Percentiles rank a stretch among this genome's conserved stretches.
Evolutionary conservation across 768 basidiomycete species (phyloP).

Genomic region (Pleurotus tuoliensis): DNA sequence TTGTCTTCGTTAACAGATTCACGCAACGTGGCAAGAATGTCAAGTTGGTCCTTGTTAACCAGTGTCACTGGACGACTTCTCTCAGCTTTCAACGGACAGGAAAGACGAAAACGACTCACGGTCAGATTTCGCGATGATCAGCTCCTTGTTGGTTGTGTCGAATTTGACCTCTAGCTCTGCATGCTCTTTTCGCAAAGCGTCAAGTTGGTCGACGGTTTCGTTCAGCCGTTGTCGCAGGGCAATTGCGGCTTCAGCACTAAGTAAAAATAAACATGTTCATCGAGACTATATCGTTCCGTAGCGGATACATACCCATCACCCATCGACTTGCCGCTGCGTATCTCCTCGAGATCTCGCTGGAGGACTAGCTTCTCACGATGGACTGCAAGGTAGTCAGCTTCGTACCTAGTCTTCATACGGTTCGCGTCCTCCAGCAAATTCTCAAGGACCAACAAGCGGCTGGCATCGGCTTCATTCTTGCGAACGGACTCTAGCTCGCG

Average conservation of each 20-base stretch:
- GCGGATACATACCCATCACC: constrained; percentile 68
- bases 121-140: constrained; percentile 84
- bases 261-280: not conserved
- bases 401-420: constrained; percentile 84
- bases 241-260: constrained; percentile 80
- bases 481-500: constrained; percentile 74
- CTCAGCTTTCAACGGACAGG: not conserved
- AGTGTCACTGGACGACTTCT: constrained; percentile 59
- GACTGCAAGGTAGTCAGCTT: constrained; percentile 78
- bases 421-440: constrained; percentile 90
- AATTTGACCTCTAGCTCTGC: constrained; percentile 68
- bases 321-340: constrained; percentile 77
- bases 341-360: constrained; percentile 82
- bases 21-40: constrained; percentile 80
- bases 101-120: constrained; percentile 42
- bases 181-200: constrained; percentile 62
- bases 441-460: constrained; percentile 80
- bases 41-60: constrained; percentile 90
- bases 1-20: constrained; percentile 91
- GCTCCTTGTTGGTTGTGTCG: constrained; percentile 58
- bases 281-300: constrained; percentile 1
- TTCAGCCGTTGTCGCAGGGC: constrained; percentile 85
- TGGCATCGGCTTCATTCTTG: constrained; percentile 74
- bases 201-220: constrained; percentile 82
- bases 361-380: constrained; percentile 81